Evolutionary conservation across 2,329 filamentous ascomycete genomes (phyloP), one percentile per base, ranked within the genome.

Genomic region (Colletotrichum sp.): DNA sequence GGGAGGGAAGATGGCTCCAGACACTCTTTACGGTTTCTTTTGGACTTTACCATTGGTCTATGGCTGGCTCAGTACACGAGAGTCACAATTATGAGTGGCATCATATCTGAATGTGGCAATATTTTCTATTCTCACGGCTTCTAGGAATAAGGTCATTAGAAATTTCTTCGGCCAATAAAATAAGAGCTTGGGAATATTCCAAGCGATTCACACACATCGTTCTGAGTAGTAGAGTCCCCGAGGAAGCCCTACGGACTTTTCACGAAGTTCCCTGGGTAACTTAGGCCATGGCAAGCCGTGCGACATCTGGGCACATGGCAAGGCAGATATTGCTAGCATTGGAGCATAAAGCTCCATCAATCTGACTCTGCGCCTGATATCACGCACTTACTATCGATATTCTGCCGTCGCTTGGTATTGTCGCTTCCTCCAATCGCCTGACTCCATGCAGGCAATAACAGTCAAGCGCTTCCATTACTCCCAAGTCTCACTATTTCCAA

Each of bases 161-260:
- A 22, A 3, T 22, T 0, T 13, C 1, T 52, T 6, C n/a, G 11
- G 2, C 6, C 12, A 52, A 13, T 13, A 8, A 4, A 52, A 52
- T 4, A 5, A 52, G 6, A 4, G n/a, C n/a, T 52, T 22, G 44
- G n/a, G n/a, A 22, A 13, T 0, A 5, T 7, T 0, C 44, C 0
- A 6, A 25, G n/a, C 6, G 5, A 3, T 13, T 52, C 22, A 5
- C 4, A 8, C 44, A 0, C 11, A 13, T 52, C 6, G 3, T 22
- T 8, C 6, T 49, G 1, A 61, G 11, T 22, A 19, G 27, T 12
- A n/a, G 16, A 16, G 55, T 1, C 15, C 55, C 15, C 5, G 25
- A 59, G 8, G 5, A 16, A 59, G 6, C 8, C 27, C 55, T 4
- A 19, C 22, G 27, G 8, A 29, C n/a, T 27, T 22, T 52, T 52